Base-by-base conservation (phyloP, 768 basidiomycete species). In the Lentinula boryana region DNA sequence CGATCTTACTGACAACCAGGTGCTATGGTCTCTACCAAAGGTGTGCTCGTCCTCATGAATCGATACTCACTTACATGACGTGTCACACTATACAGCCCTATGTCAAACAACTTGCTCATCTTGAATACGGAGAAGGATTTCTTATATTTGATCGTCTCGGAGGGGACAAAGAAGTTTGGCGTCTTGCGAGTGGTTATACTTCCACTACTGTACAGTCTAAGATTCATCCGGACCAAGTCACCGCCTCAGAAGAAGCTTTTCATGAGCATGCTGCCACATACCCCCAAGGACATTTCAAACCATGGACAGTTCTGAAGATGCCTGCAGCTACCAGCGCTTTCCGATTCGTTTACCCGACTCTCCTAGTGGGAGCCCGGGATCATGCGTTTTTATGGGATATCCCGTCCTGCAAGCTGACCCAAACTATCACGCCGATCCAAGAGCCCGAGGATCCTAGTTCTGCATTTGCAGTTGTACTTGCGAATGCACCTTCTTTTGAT, bases 81-180 rank as follows among this genome's bases (percentile, higher is more conserved):
- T 15, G 5, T 51, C 8, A 9, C 5, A 13, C 65, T 32, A 56
- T 58, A 38, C 57, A 86, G 82, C 65, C 62, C 18, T 78, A 85
- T 66, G 81, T 88, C 32, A 79, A 80, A 36, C 63, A 67, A 8
- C 80, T 76, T 51, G 89, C 89, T 0, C 90, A 92, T 66, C 81
- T 83, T 64, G 91, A 93, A 70, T 93, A 91, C 63, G 84, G 76
- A 13, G 72, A 80, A 32, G 91, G 91, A 8, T 91, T 82, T 66
- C 73, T 91, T 51, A 73, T 92, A 51, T 89, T 91, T 68, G 87
- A 91, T 66, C 81, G 86, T 33, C 49, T 68, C 21, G 79, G 76
- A 32, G 77, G 79, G 8, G 67, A 72, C 63, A 87, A 87, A 63
- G 91, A 93, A 68, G 83, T 91, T 13, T 93, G 91, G 91, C 76